These are phyloP conservation scores for Strigomonas oncopelti DNA, from an alignment of 208 protist genomes.

Conservation along the genomic window DNA sequence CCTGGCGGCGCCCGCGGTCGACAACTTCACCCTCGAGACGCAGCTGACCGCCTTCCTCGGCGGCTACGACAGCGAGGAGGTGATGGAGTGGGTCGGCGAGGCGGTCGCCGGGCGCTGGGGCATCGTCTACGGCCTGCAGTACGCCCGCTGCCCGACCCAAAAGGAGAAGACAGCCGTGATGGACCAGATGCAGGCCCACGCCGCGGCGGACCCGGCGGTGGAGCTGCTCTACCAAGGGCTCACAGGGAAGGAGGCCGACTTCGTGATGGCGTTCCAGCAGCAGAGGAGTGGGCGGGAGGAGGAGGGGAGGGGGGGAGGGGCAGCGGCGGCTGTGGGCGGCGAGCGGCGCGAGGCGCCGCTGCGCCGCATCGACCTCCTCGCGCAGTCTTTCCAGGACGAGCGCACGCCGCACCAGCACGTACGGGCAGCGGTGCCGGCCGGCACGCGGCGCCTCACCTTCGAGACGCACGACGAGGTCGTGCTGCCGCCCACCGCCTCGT, in stretches of 20 bases:
- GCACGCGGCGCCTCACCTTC: constrained; percentile 65
- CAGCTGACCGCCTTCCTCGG: constrained; percentile 84
- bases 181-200: constrained; percentile 69
- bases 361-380: constrained; percentile 65
- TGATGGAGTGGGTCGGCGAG: constrained; percentile 77
- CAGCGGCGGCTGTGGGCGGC: constrained; percentile 8
- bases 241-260: constrained; percentile 71
- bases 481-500: constrained; percentile 61
- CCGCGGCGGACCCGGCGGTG: constrained; percentile 44
- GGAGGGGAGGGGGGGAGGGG: constrained; percentile 9
- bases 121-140: constrained; percentile 78
- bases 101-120: constrained; percentile 69
- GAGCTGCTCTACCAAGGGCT: constrained; percentile 79
- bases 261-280: not conserved
- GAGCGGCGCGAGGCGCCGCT: constrained; percentile 28
- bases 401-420: constrained; percentile 68
- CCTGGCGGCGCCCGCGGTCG: constrained; percentile 44
- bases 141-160: constrained; percentile 53
- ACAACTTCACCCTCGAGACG: constrained; percentile 76
- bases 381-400: constrained; percentile 78
- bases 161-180: constrained; percentile 72
- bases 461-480: constrained; percentile 85
- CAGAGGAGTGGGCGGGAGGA: not conserved
- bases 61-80: constrained; percentile 76
- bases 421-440: constrained; percentile 62